A percentile compares a stretch with the other conserved stretches of the same genome.
These are phyloP conservation scores for Paraurostyla sp. DNA, from an alignment of 73 alveolate species.

Conservation along the genomic window DNA sequence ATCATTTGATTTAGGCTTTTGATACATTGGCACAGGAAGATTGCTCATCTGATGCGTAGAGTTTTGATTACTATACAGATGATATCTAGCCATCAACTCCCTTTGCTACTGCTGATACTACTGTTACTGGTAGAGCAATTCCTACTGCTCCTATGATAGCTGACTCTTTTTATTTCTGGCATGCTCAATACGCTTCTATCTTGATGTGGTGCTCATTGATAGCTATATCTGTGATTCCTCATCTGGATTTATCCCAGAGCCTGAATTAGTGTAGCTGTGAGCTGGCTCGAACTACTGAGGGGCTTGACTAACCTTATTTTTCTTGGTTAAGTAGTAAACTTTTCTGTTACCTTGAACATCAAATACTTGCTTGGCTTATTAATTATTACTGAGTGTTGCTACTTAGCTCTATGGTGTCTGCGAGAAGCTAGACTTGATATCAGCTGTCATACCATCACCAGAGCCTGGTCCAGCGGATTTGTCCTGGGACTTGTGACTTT, in stretches of 20 bases:
- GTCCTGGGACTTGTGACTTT: background rate
- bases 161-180: background rate
- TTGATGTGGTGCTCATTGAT: background rate
- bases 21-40: background rate
- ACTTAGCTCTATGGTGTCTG: background rate
- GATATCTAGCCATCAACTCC: background rate
- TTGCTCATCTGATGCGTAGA: background rate
- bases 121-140: background rate
- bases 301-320: background rate
- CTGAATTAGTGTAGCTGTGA: slow-evolving; percentile 1
- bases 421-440: background rate
- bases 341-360: slow-evolving; percentile 53
- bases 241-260: background rate
- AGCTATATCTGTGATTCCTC: background rate
- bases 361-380: background rate
- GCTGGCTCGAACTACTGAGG: background rate
- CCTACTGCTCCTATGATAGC: background rate
- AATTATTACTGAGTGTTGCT: background rate
- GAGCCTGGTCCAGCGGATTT: slow-evolving; percentile 52
- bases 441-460: slow-evolving; percentile 5
- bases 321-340: slow-evolving; percentile 28
- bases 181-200: slow-evolving; percentile 3
- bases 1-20: slow-evolving; percentile 43
- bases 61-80: background rate
- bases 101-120: background rate